phyloP scores from a whole-genome alignment of 2,329 filamentous ascomycete species.

The Neobulgaria alba region DNA sequence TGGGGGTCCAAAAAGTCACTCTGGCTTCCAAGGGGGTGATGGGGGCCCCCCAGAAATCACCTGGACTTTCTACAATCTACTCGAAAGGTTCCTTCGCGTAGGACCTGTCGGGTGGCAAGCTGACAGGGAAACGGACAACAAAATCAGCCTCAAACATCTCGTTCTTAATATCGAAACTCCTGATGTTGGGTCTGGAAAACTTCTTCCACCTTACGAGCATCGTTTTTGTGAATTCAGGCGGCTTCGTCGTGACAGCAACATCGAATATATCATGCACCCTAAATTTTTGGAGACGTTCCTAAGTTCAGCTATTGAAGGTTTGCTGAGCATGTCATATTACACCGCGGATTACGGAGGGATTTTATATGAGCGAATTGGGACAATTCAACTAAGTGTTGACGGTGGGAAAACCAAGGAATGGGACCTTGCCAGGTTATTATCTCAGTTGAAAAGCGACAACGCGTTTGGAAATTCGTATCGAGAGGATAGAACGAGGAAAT shows the following conservation, averaged over 20 bases:
- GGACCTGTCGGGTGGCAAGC: not conserved
- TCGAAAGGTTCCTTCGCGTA: not conserved
- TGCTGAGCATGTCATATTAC: not conserved
- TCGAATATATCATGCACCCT: not conserved
- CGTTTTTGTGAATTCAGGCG: not conserved
- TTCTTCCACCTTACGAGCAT: not conserved
- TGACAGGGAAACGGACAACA: not conserved
- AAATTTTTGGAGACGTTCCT: not conserved
- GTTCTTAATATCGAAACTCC: not conserved
- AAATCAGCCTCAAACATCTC: not conserved
- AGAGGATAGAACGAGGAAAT: not conserved
- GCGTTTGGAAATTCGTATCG: not conserved
- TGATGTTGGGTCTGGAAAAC: not conserved
- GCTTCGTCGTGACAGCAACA: not conserved
- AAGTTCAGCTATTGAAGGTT: not conserved
- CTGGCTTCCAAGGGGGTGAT: not conserved
- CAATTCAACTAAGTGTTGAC: not conserved
- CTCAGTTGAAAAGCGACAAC: not conserved
- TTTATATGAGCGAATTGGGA: not conserved
- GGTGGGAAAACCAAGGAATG: not conserved
- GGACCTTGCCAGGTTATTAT: not conserved
- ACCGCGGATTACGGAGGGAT: not conserved
- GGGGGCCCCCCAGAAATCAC: not conserved
- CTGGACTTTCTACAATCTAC: not conserved
- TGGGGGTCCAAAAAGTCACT: not conserved